phyloP scores from a whole-genome alignment of 2,329 filamentous ascomycete species.

The Rhytidhysteron rufulum region DNA sequence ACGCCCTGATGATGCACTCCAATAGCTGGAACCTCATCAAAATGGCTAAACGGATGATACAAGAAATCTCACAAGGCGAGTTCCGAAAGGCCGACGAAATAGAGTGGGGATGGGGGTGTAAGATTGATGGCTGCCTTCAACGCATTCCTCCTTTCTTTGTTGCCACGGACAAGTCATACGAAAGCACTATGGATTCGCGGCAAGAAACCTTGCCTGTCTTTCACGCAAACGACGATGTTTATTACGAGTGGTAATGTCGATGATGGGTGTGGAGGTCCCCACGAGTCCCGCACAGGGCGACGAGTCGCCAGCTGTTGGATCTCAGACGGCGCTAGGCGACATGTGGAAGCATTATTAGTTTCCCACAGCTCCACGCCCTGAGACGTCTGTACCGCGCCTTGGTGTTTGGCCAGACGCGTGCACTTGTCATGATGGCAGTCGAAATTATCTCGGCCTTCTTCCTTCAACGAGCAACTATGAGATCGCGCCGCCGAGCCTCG shows the following conservation, averaged over 20 bases:
- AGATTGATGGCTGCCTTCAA: constrained; percentile 14
- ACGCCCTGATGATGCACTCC: constrained; percentile 11
- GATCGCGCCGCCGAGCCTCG: constrained; percentile 15
- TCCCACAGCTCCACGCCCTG: constrained; percentile 22
- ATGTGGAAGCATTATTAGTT: constrained; percentile 30
- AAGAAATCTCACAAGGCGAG: neutral
- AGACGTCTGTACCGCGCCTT: constrained; percentile 32
- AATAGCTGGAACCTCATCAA: constrained; percentile 11
- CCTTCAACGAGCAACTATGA: constrained; percentile 14
- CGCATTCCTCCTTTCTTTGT: neutral
- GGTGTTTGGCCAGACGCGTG: constrained; percentile 18
- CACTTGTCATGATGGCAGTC: constrained; percentile 21
- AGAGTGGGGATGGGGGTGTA: constrained; percentile 26
- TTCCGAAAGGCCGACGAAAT: constrained; percentile 4
- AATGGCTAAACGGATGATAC: constrained; percentile 8
- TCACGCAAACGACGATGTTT: constrained; percentile 11
- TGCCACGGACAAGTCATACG: constrained; percentile 17
- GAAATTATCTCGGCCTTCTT: constrained; percentile 18
- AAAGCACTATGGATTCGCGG: constrained; percentile 22
- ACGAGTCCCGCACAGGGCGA: too few species aligned
- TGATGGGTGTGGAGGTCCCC: too few species aligned
- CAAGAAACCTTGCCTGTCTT: constrained; percentile 3
- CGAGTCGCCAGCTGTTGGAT: constrained; percentile 19
- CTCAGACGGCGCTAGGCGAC: constrained; percentile 22
- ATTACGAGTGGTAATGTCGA: constrained; percentile 14